phyloP scores from a whole-genome alignment of 768 basidiomycete species.

The Asterophora lycoperdoides region DNA sequence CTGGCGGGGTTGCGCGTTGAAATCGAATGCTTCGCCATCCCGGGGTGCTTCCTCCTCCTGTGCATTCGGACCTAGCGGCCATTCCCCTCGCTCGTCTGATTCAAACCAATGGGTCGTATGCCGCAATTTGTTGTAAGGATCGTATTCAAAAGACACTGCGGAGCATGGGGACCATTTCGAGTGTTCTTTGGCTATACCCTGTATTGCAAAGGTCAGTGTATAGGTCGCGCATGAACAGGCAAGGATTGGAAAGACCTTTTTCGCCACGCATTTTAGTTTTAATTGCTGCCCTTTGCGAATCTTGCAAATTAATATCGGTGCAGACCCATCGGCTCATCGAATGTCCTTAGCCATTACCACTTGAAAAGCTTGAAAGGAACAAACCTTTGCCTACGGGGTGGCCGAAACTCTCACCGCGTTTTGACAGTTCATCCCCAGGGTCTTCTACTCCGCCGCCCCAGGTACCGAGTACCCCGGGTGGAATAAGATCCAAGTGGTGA shows the following conservation, averaged over 20 bases:
- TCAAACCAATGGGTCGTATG: conserved; percentile 98
- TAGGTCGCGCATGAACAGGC: background rate
- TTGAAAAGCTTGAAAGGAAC: conserved; percentile 8
- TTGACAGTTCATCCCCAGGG: conserved; percentile 67
- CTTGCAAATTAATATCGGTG: conserved; percentile 84
- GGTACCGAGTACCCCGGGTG: conserved; percentile 24
- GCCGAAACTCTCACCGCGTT: conserved; percentile 73
- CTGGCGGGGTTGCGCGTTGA: conserved; percentile 77
- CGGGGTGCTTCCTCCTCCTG: conserved; percentile 76
- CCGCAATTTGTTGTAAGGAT: conserved; percentile 94
- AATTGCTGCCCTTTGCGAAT: conserved; percentile 94
- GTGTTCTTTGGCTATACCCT: conserved; percentile 98
- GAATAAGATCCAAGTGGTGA: conserved; percentile 68
- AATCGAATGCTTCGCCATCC: conserved; percentile 85
- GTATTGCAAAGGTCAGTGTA: conserved; percentile 7
- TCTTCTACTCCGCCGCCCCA: conserved; percentile 25
- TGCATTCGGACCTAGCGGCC: conserved; percentile 88
- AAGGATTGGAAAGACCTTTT: conserved; percentile 63
- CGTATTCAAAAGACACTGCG: conserved; percentile 94
- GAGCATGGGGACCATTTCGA: conserved; percentile 99
- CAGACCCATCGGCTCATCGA: conserved; percentile 48
- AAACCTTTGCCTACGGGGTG: conserved; percentile 80
- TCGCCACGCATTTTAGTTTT: conserved; percentile 79
- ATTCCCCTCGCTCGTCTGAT: conserved; percentile 73
- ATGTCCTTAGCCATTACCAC: conserved; percentile 8